Evolutionary conservation across 768 basidiomycete species (phyloP), one percentile per base, ranked within the genome.

Genomic region (Panellus pusillus): DNA sequence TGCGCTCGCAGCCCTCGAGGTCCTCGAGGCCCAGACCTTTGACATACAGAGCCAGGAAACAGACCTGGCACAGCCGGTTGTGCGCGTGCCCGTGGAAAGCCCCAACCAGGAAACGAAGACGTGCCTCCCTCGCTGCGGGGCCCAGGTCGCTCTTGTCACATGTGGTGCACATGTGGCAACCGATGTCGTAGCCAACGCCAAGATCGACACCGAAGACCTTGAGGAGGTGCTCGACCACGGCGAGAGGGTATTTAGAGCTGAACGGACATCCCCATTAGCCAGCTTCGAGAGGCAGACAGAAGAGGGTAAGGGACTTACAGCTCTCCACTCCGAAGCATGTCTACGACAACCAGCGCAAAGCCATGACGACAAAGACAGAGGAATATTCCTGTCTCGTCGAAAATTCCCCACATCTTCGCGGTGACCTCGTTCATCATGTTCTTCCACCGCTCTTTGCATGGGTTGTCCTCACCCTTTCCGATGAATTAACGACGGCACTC

Each of bases 341-440:
- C 74, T 0, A 53, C 57, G 0, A 72, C 32, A 44, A 61, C 61
- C 1, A 70, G 50, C 17, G 68, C 52, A 2, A 72, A 61, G 0
- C 71, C 69, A 65, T 75, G 72, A 2, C 63, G 55, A 52, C 74
- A 75, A 9, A 65, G 65, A 53, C 57, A 45, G 0, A 69, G 65
- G 51, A 78, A 78, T 8, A 74, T 62, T 0, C 75, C 72, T 0
- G 71, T 66, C 61, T 75, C 71, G 2, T 69, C 55, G 44, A 72
- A 77, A 2, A 74, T 59, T 1, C 56, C 61, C 72, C 68, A 74
- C 66, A 69, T 70, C 20, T 58, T 64, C 54, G 39, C 19, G 7
- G 32, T 44, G 4, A 54, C 31, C 9, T 54, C 31, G 18, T 71
- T 72, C 20, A 57, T 60, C 57, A 29, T 73, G 18, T 54, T 54